These are phyloP conservation scores for Hymenoscyphus scutula DNA, from an alignment of 2,329 filamentous ascomycete species.

Conservation along the genomic window DNA sequence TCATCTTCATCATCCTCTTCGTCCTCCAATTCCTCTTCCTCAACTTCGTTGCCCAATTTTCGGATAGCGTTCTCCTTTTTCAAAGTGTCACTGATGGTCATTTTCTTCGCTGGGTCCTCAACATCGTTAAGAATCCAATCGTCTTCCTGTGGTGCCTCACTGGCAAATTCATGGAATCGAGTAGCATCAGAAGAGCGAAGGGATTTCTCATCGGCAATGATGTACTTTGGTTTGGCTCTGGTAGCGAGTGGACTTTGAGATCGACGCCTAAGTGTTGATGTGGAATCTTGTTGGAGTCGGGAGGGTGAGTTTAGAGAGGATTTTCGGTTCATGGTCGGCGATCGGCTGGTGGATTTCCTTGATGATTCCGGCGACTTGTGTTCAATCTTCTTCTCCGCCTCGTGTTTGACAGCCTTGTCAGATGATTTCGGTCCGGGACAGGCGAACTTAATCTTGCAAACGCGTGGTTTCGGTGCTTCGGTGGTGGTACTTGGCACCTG, in stretches of 20 bases:
- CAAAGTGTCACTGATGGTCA: slow-evolving; percentile 88
- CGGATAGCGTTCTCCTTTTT: slow-evolving; percentile 87
- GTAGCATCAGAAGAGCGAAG: slow-evolving; percentile 47
- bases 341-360: slow-evolving; percentile 24
- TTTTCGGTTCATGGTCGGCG: slow-evolving; percentile 33
- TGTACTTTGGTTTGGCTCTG: slow-evolving; percentile 38
- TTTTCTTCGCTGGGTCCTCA: slow-evolving; percentile 55
- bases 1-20: slow-evolving; percentile 47
- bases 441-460: slow-evolving; percentile 70
- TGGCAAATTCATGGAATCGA: slow-evolving; percentile 89
- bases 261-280: slow-evolving; percentile 35
- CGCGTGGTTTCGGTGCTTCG: slow-evolving; percentile 48
- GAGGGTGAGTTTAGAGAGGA: slow-evolving; percentile 16
- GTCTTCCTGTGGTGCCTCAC: slow-evolving; percentile 75
- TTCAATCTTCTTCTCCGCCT: slow-evolving; percentile 8
- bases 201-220: slow-evolving; percentile 32
- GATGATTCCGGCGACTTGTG: slow-evolving; percentile 22
- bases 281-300: slow-evolving; percentile 29
- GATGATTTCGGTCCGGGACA: slow-evolving; percentile 57
- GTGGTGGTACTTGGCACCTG: slow-evolving; percentile 35
- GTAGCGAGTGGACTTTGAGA: slow-evolving; percentile 41
- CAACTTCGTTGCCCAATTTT: slow-evolving; percentile 80
- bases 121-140: slow-evolving; percentile 79
- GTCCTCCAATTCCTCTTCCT: slow-evolving; percentile 80
- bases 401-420: slow-evolving; percentile 34